These are phyloP conservation scores for Vanrija sp. DNA, from an alignment of 1,284 basidiomycete genomes.

Conservation along the genomic window DNA sequence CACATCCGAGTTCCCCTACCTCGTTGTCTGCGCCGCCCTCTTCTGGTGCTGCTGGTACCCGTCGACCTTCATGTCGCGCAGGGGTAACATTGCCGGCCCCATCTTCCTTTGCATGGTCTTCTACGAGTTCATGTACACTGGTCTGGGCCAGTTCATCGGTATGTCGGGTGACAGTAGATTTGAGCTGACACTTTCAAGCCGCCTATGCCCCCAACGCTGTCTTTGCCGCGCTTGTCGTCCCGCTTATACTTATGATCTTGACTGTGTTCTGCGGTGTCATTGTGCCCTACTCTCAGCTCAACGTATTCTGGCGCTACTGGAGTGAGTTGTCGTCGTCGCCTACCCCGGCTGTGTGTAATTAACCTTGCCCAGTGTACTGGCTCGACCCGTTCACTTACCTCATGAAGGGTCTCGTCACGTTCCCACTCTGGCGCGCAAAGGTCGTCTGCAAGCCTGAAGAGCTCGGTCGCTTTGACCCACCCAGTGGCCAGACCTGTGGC, in stretches of 20 bases:
- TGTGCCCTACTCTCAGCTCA: conserved; percentile 5
- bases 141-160: conserved; percentile 30
- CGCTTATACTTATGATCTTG: conserved; percentile 6
- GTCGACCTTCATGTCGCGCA: background rate
- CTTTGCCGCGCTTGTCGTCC: conserved; percentile 25
- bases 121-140: conserved; percentile 46
- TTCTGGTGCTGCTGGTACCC: conserved; percentile 9
- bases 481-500: conserved; percentile 25
- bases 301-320: conserved; percentile 4
- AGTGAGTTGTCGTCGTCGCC: background rate
- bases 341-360: background rate
- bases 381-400: conserved; percentile 21
- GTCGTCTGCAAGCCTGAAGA: conserved; percentile 25
- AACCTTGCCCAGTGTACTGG: conserved; percentile 8
- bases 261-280: conserved; percentile 12
- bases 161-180: background rate
- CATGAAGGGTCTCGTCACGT: conserved; percentile 14
- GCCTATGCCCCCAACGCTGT: conserved; percentile 35
- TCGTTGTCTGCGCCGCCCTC: conserved; percentile 12
- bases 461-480: conserved; percentile 24
- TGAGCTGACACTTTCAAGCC: conserved; percentile 9
- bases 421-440: conserved; percentile 13
- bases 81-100: conserved; percentile 2
- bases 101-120: conserved; percentile 41
- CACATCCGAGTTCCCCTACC: conserved; percentile 20